phyloP scores from a whole-genome alignment of 306 rosid genomes.

The Fagus sylvatica region DNA sequence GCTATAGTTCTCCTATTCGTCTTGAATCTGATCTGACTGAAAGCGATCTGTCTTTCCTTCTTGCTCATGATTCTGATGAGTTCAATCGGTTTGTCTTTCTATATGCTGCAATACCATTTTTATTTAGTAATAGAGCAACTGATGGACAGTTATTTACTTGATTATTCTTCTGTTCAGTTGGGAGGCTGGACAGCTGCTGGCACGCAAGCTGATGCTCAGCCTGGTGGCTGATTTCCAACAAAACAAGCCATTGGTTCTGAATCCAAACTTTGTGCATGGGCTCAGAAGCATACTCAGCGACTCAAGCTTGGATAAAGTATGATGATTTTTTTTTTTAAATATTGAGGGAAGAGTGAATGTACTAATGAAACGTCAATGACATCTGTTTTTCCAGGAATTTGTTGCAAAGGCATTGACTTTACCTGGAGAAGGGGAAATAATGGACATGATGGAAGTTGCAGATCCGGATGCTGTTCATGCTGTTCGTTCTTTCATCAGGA shows the following conservation, averaged over 20 bases:
- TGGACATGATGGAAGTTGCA: conserved; percentile 97
- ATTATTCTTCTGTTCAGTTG: conserved; percentile 56
- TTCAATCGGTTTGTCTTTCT: conserved; percentile 83
- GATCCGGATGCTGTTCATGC: conserved; percentile 97
- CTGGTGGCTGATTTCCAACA: conserved; percentile 84
- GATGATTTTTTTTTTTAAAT: not conserved
- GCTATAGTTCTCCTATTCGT: conserved; percentile 95
- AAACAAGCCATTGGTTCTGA: conserved; percentile 73
- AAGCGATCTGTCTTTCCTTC: conserved; percentile 76
- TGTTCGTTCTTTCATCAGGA: conserved; percentile 81
- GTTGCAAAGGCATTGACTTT: conserved; percentile 90
- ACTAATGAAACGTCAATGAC: conserved; percentile 13
- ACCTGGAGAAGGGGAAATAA: conserved; percentile 98
- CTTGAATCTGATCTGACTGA: conserved; percentile 84
- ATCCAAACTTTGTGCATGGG: conserved; percentile 72
- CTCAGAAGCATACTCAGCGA: conserved; percentile 63
- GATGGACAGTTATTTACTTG: conserved; percentile 22
- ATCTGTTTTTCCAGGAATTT: conserved; percentile 65
- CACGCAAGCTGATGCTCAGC: conserved; percentile 82
- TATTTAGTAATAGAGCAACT: conserved; percentile 8
- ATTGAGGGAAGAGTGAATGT: conserved; percentile 1
- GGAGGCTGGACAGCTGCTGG: conserved; percentile 97
- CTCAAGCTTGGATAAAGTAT: conserved; percentile 86
- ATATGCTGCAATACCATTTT: conserved; percentile 10
- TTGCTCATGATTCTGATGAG: conserved; percentile 91